Base-by-base conservation (phyloP, 805 yeast species). In the Gaillardinia entomophila region DNA sequence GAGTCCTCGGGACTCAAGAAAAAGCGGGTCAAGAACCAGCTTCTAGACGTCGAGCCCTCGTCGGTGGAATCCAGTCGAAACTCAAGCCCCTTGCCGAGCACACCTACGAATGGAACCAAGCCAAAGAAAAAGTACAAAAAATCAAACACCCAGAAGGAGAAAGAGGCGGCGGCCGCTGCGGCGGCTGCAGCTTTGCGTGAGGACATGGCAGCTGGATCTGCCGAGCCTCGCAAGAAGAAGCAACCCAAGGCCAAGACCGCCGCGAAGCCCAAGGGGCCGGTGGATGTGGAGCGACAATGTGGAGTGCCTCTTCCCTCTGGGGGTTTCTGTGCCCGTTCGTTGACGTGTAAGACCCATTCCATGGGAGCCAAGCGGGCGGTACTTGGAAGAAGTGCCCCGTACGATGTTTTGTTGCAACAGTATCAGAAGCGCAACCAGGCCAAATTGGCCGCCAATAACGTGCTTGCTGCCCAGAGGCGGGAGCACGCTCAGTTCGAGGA, bases 331-430 rank as follows among this genome's bases (percentile, higher is more conserved):
- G 97, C 97, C 4, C 72, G 98, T 31, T 88, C 97, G 0, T 67
- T 92, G 38, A 92, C 98, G 0, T 92, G 98, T 70, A 92, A 92
- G 54, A 88, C 97, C 0, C 98, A 92, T 59, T 86, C 97, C 1
- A 89, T 92, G 96, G 97, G 97, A 22, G 96, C 97, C 17, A 92
- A 92, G 50, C 75, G 98, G 46, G 89, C 96, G 1, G 98, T 92
- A 14, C 79, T 77, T 12, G 98, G 98, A 8, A 73, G 98, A 47
- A 79, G 95, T 23, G 89, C 92, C 6, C 88, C 96, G 1, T 92
- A 88, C 60, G 98, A 92, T 55, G 79, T 77, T 18, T 65, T 92
- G 33, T 66, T 92, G 35, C 87, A 89, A 14, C 89, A 87, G 12
- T 89, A 90, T 52, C 98, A 92, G 62, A 79, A 88, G 47, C 77